A percentile compares a stretch with the other conserved stretches of the same genome.
Evolutionary conservation across 306 rosid genomes (phyloP).

Genomic region (Cercis canadensis): DNA sequence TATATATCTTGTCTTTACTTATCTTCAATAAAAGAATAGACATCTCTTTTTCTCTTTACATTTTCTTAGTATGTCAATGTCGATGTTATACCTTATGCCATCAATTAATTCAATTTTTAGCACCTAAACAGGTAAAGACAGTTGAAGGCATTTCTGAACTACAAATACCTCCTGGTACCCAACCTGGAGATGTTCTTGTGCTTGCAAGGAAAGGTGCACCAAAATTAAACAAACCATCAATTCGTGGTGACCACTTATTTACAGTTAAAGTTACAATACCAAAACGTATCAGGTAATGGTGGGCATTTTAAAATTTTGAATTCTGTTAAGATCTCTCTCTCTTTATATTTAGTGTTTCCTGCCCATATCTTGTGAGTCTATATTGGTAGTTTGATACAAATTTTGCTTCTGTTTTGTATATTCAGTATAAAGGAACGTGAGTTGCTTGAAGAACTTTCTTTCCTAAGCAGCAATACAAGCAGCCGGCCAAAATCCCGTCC

Average conservation of each 20-base stretch:
- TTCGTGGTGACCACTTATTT: constrained; percentile 95
- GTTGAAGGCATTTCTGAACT: constrained; percentile 81
- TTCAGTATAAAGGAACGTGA: constrained; percentile 79
- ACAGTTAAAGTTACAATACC: constrained; percentile 88
- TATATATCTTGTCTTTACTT: not conserved
- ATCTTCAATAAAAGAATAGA: not conserved
- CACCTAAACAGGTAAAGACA: constrained; percentile 73
- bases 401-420: constrained; percentile 27
- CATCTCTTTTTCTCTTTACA: not conserved
- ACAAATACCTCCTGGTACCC: constrained; percentile 91
- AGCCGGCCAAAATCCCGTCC: constrained; percentile 63
- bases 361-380: constrained; percentile 22
- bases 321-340: constrained; percentile 7
- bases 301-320: constrained; percentile 30
- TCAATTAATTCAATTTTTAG: constrained; percentile 39
- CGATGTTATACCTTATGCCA: constrained; percentile 18
- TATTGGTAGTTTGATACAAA: constrained; percentile 30
- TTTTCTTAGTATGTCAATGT: not conserved
- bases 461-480: constrained; percentile 54
- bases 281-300: constrained; percentile 75
- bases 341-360: constrained; percentile 17
- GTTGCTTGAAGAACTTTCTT: constrained; percentile 85
- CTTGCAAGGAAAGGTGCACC: constrained; percentile 93
- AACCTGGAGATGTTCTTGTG: constrained; percentile 84
- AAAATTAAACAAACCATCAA: constrained; percentile 83